phyloP scores from a whole-genome alignment of 2,329 filamentous ascomycete genomes.

The Trematosphaeria pertusa region DNA sequence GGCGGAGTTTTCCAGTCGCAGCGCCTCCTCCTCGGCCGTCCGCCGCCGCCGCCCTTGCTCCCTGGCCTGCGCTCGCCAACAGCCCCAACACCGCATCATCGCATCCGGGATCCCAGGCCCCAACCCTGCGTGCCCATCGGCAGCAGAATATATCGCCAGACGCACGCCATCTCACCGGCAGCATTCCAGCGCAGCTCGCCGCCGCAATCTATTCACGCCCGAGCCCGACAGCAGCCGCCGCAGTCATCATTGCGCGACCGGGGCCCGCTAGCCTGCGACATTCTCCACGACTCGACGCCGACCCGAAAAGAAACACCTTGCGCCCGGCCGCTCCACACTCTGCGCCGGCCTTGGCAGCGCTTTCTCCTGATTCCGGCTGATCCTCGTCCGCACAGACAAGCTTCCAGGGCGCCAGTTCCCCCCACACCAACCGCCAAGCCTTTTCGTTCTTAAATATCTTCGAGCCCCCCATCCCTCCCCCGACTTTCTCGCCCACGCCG shows the following conservation, averaged over 20 bases:
- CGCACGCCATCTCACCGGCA: constrained; percentile 29
- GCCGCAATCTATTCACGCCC: constrained; percentile 10
- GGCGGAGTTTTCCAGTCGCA: neutral
- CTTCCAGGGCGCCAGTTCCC: constrained; percentile 32
- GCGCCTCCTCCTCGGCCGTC: constrained; percentile 2
- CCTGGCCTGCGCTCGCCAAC: neutral
- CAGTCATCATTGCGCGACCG: constrained; percentile 21
- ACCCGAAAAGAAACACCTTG: constrained; percentile 29
- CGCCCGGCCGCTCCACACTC: constrained; percentile 13
- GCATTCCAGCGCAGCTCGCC: constrained; percentile 7
- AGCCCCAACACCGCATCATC: constrained; percentile 8
- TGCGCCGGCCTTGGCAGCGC: constrained; percentile 28
- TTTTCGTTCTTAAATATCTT: constrained; percentile 45
- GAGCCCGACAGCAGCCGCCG: neutral
- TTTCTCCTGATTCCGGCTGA: constrained; percentile 39
- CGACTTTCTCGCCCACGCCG: constrained; percentile 36
- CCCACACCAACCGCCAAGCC: constrained; percentile 32
- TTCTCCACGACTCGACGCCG: constrained; percentile 28
- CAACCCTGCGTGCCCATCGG: constrained; percentile 6
- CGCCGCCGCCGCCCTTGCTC: no score
- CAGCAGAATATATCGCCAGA: constrained; percentile 13
- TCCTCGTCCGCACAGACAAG: constrained; percentile 40
- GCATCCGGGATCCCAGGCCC: no score
- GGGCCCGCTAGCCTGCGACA: constrained; percentile 32
- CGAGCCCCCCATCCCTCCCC: constrained; percentile 45